Percentiles rank a stretch among this genome's conserved stretches.
These are phyloP conservation scores for Torulaspora microellipsoides DNA, from an alignment of 805 yeast genomes.

Conservation along the genomic window DNA sequence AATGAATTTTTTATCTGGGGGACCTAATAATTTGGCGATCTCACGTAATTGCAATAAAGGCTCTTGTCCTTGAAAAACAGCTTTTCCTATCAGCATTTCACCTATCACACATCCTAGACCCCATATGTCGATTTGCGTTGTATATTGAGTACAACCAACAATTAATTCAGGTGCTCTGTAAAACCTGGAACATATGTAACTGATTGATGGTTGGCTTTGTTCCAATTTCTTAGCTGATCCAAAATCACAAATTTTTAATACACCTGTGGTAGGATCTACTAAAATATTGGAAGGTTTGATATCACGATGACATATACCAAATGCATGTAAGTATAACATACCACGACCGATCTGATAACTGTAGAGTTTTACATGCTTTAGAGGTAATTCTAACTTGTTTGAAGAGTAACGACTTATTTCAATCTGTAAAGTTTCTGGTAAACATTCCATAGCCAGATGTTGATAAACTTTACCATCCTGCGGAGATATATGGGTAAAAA, in stretches of 20 bases:
- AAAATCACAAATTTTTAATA: conserved; percentile 75
- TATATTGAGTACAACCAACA: conserved; percentile 82
- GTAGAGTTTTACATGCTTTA: conserved; percentile 71
- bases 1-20: conserved; percentile 70
- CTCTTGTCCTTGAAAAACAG: conserved; percentile 92
- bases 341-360: conserved; percentile 78
- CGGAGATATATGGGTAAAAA: conserved; percentile 62
- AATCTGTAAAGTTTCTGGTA: conserved; percentile 72
- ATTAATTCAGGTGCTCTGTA: conserved; percentile 91
- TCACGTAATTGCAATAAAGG: conserved; percentile 86
- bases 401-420: conserved; percentile 69
- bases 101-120: conserved; percentile 96
- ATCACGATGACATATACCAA: conserved; percentile 79
- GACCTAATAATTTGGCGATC: conserved; percentile 85
- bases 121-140: conserved; percentile 95
- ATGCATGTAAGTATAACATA: conserved; percentile 75
- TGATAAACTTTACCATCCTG: conserved; percentile 66
- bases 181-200: conserved; percentile 93
- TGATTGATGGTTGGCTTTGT: conserved; percentile 79
- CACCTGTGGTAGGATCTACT: conserved; percentile 64
- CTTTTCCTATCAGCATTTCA: conserved; percentile 86
- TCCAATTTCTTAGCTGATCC: conserved; percentile 81
- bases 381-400: conserved; percentile 57
- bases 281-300: conserved; percentile 79
- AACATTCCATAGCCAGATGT: conserved; percentile 81